Evolutionary conservation across 208 protist genomes (phyloP), one percentile per base, ranked within the genome.

Genomic region (Blastocrithidia nonstop): DNA sequence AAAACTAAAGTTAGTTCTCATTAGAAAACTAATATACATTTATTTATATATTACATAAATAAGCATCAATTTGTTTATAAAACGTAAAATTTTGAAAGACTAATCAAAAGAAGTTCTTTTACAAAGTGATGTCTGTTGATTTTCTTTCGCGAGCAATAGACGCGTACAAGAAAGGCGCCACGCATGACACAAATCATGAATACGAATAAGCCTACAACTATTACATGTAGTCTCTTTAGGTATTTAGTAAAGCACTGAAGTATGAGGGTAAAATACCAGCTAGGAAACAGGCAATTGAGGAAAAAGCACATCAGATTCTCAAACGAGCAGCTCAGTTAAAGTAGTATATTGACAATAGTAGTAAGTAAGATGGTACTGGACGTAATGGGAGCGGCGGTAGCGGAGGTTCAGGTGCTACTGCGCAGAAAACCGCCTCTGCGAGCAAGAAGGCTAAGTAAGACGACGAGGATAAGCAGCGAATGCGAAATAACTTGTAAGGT

Each of bases 281-380:
- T 45, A 96, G 96, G 58, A 95, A 87, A 37, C 76, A 96, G 41
- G 60, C 85, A 33, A 61, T 95, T 35, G 84, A 91, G 47, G 72
- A 71, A 36, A 96, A 97, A 58, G 72, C 90, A 21, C 58, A 50
- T 6, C 83, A 98, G 46, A 95, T 97, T 48, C 72, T 98, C 26
- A 83, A 87, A 19, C 76, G 96, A 19, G 91, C 94, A 7, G 95
- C 98, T 55, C 84, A 89, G 61, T 83, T 99, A 43, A 98, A 98
- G 57, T 63, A 94, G 45, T 91, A 85, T 39, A 52, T 97, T 5
- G 76, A 93, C 32, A 77, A 79, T 44, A 67, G 76, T 32, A 69
- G 86, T 35, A 71, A 79, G 23, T 68, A 90, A 13, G 63, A 81
- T 26, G 38, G 24, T 15, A 44, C 20, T 15, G 49, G 20, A 13